A percentile compares a stretch with the other conserved stretches of the same genome.
Conservation (phyloP, 1,139 yeast species). For the Blastobotrys niveus region DNA sequence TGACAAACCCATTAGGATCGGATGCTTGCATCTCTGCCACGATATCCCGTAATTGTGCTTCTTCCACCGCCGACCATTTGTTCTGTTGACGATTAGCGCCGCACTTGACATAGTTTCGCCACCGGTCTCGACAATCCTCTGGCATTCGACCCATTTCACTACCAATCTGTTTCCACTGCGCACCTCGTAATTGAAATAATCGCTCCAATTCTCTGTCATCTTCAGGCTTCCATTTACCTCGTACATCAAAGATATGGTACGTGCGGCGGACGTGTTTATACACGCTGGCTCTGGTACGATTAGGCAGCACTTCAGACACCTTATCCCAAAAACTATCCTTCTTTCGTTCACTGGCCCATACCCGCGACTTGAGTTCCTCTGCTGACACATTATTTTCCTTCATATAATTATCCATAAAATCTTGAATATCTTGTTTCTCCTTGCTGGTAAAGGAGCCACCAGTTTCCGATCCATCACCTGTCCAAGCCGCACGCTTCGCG, state of each 20-base stretch:
- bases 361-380: conserved; percentile 68
- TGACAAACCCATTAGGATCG: conserved; percentile 42
- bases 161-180: conserved; percentile 85
- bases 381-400: conserved; percentile 54
- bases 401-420: conserved; percentile 65
- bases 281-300: conserved; percentile 78
- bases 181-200: conserved; percentile 60
- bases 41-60: conserved; percentile 51
- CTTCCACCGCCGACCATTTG: conserved; percentile 78
- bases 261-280: conserved; percentile 89
- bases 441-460: conserved; percentile 52
- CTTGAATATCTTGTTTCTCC: conserved; percentile 67
- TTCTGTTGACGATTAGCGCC: conserved; percentile 67
- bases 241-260: conserved; percentile 75
- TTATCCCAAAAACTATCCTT: conserved; percentile 89
- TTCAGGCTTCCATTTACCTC: conserved; percentile 84
- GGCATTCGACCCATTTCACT: conserved; percentile 84
- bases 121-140: conserved; percentile 92
- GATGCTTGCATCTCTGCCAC: conserved; percentile 40
- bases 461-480: conserved; percentile 28
- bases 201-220: conserved; percentile 66
- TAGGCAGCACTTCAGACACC: conserved; percentile 69
- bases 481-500: conserved; percentile 22
- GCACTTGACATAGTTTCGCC: conserved; percentile 92
- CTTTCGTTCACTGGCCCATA: conserved; percentile 80